These are phyloP conservation scores for Gentiana macrophylla DNA, from an alignment of 257 asterid species.

Conservation along the genomic window DNA sequence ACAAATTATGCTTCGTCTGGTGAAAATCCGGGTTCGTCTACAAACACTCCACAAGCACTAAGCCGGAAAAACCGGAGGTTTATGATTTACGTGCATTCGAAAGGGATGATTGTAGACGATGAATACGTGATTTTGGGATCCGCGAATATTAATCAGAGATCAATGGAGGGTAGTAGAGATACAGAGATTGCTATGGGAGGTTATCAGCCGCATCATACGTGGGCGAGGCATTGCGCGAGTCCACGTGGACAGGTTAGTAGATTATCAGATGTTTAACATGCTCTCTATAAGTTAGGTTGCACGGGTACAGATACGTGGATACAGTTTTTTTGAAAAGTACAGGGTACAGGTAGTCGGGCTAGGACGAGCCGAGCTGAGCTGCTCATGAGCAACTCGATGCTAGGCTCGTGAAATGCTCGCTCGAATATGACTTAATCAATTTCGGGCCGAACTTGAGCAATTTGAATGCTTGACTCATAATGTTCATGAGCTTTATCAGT, in stretches of 20 bases:
- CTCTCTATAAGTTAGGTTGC: too few species aligned
- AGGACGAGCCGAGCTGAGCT: too few species aligned
- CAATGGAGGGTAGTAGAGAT: conserved; percentile 90
- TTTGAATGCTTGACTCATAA: too few species aligned
- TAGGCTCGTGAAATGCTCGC: too few species aligned
- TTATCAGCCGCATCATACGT: conserved; percentile 82
- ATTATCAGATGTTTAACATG: background rate
- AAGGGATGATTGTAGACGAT: conserved; percentile 94
- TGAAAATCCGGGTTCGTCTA: conserved; percentile 29
- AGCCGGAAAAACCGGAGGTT: conserved; percentile 70
- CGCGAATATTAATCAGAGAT: conserved; percentile 91
- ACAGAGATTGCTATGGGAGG: conserved; percentile 99
- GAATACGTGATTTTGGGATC: conserved; percentile 84
- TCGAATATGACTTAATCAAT: too few species aligned
- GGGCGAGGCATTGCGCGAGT: conserved; percentile 58
- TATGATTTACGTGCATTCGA: conserved; percentile 97
- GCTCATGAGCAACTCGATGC: too few species aligned
- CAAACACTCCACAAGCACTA: conserved; percentile 84
- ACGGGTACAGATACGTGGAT: too few species aligned
- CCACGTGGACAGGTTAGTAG: conserved; percentile 80
- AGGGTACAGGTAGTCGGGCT: too few species aligned
- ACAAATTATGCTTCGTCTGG: conserved; percentile 13
- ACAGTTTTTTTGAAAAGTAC: too few species aligned
- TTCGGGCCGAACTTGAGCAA: too few species aligned
- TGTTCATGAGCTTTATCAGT: too few species aligned